Conservation (phyloP, 2,329 filamentous ascomycete species). For the Xylaria digitata region DNA sequence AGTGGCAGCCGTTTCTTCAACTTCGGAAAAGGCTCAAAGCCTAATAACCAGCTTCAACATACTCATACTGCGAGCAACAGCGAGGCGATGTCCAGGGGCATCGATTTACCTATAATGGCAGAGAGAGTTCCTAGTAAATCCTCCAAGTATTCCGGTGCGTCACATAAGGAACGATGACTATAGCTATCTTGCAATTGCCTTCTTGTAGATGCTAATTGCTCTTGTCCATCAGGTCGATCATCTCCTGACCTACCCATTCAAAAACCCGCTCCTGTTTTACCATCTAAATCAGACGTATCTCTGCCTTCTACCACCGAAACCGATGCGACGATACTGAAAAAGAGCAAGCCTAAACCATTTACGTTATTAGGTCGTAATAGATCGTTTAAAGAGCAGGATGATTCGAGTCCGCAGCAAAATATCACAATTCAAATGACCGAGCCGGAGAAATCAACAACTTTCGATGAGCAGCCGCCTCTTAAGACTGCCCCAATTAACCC, state of each 20-base stretch:
- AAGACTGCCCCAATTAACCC: conserved; percentile 71
- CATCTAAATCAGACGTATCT: conserved; percentile 65
- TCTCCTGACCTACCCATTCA: conserved; percentile 52
- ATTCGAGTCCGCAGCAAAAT: conserved; percentile 52
- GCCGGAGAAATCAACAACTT: conserved; percentile 52
- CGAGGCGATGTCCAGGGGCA: conserved; percentile 48
- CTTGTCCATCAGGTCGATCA: conserved; percentile 46
- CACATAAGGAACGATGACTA: not conserved
- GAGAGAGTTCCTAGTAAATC: conserved; percentile 48
- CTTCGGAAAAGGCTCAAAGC: conserved; percentile 47
- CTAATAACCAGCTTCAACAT: conserved; percentile 44
- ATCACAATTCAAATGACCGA: conserved; percentile 50
- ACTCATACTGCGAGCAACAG: conserved; percentile 41
- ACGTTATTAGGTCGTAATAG: conserved; percentile 62
- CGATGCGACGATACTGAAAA: conserved; percentile 57
- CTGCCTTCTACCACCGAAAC: conserved; percentile 61
- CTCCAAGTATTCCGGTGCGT: conserved; percentile 50
- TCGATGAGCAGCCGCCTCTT: conserved; percentile 57
- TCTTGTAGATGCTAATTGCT: conserved; percentile 41
- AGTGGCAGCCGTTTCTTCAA: conserved; percentile 51
- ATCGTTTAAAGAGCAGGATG: conserved; percentile 61
- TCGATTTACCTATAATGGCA: conserved; percentile 46
- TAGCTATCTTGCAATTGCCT: conserved; percentile 26
- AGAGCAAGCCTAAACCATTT: conserved; percentile 67
- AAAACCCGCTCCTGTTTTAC: conserved; percentile 55